Conservation (phyloP, 2,329 filamentous ascomycete genomes). For the Neopestalotiopsis sp. region DNA sequence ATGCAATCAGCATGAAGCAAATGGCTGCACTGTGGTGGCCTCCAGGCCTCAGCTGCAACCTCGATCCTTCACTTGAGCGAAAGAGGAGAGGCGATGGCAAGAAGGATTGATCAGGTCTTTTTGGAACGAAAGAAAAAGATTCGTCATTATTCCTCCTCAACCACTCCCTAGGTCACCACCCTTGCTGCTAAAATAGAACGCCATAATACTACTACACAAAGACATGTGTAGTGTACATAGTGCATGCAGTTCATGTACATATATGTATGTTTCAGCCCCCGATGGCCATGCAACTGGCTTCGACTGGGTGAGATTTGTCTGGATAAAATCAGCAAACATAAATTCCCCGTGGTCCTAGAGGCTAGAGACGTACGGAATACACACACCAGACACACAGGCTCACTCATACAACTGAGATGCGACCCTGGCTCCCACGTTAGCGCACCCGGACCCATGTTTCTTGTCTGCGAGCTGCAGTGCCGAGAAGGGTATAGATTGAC, state of each 20-base stretch:
- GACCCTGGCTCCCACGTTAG: constrained; percentile 13
- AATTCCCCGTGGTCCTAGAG: constrained; percentile 4
- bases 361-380: neutral
- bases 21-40: neutral
- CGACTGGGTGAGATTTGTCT: neutral
- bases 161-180: neutral
- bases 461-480: constrained; percentile 5
- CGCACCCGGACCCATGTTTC: constrained; percentile 1
- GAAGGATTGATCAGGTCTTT: neutral
- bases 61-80: neutral
- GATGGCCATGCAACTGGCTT: neutral
- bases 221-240: neutral
- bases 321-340: constrained; percentile 7
- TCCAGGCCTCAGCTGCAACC: neutral
- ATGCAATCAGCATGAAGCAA: neutral
- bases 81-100: neutral
- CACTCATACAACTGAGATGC: neutral
- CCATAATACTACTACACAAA: neutral
- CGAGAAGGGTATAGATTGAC: constrained; percentile 12
- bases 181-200: neutral
- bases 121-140: neutral
- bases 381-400: neutral
- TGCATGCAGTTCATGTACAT: neutral
- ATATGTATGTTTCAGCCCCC: neutral
- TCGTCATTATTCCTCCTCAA: neutral